These are phyloP conservation scores for Hyaloscypha variabilis DNA, from an alignment of 495 filamentous ascomycete genomes.

Conservation along the genomic window DNA sequence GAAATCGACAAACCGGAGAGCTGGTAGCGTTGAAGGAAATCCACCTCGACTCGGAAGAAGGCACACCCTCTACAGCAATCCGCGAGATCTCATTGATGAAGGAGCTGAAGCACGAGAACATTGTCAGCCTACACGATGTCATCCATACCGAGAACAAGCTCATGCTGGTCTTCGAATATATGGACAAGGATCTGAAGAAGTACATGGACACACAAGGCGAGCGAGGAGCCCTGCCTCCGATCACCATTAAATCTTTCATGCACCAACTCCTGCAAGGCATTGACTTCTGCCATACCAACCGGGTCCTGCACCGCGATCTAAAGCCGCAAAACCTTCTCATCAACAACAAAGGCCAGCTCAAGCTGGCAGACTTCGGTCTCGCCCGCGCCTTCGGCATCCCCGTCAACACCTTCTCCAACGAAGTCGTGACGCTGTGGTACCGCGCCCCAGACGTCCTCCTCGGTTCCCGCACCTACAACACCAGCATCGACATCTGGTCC, in stretches of 20 bases:
- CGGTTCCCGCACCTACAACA: constrained; percentile 91
- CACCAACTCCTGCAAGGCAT: constrained; percentile 92
- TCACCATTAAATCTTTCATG: constrained; percentile 97
- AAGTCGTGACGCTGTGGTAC: constrained; percentile 97
- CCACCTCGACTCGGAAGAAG: constrained; percentile 97
- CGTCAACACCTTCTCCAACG: constrained; percentile 97
- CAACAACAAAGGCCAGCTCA: constrained; percentile 87
- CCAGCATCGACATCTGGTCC: constrained; percentile 97
- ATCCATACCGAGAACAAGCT: constrained; percentile 99
- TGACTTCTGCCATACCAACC: constrained; percentile 95
- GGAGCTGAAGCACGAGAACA: constrained; percentile 97
- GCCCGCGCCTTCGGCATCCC: constrained; percentile 94
- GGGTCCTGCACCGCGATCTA: constrained; percentile 92
- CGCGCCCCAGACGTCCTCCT: constrained; percentile 92
- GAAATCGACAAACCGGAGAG: constrained; percentile 94
- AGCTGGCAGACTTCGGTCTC: constrained; percentile 93
- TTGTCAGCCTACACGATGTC: constrained; percentile 96
- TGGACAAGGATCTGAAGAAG: constrained; percentile 98
- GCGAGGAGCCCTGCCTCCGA: constrained; percentile 78
- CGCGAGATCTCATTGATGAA: constrained; percentile 99
- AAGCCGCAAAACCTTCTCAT: constrained; percentile 96
- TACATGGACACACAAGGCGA: constrained; percentile 95
- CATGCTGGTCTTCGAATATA: constrained; percentile 98
- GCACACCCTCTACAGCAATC: constrained; percentile 96
- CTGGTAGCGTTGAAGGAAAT: constrained; percentile 98